Evolutionary conservation across 1,284 basidiomycete genomes (phyloP).

Genomic region (Pseudozyma sp.): DNA sequence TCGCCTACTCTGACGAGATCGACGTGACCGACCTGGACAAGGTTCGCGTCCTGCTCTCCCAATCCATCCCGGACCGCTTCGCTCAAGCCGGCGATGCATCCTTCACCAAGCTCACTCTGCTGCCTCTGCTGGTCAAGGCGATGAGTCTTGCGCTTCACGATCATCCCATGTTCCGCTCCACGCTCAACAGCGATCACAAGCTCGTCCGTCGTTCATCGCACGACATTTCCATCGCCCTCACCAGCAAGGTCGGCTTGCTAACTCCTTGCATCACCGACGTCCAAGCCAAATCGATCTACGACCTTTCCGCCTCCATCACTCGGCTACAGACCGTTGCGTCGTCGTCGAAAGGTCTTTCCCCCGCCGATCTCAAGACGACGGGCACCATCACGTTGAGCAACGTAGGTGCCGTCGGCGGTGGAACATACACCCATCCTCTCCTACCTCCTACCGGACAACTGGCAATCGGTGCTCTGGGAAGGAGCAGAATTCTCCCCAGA

Average conservation of each 20-base stretch:
- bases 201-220: constrained; percentile 41
- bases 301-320: constrained; percentile 70
- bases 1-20: constrained; percentile 78
- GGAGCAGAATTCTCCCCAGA: constrained; percentile 45
- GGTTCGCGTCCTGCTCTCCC: constrained; percentile 78
- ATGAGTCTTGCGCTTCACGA: constrained; percentile 83
- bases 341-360: constrained; percentile 23
- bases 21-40: constrained; percentile 82
- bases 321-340: constrained; percentile 42
- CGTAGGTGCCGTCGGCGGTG: constrained; percentile 60
- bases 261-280: constrained; percentile 82
- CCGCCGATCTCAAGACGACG: constrained; percentile 26
- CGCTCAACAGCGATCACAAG: constrained; percentile 30
- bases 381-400: constrained; percentile 88
- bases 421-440: constrained; percentile 70
- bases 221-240: constrained; percentile 75
- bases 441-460: constrained; percentile 88
- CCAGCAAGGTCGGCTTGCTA: constrained; percentile 83
- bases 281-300: constrained; percentile 75
- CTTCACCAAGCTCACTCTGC: constrained; percentile 77
- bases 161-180: constrained; percentile 79
- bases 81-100: constrained; percentile 24
- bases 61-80: constrained; percentile 74
- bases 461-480: constrained; percentile 87
- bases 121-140: constrained; percentile 87